phyloP scores from a whole-genome alignment of 1,139 yeast genomes.

The Candida smagusa region DNA sequence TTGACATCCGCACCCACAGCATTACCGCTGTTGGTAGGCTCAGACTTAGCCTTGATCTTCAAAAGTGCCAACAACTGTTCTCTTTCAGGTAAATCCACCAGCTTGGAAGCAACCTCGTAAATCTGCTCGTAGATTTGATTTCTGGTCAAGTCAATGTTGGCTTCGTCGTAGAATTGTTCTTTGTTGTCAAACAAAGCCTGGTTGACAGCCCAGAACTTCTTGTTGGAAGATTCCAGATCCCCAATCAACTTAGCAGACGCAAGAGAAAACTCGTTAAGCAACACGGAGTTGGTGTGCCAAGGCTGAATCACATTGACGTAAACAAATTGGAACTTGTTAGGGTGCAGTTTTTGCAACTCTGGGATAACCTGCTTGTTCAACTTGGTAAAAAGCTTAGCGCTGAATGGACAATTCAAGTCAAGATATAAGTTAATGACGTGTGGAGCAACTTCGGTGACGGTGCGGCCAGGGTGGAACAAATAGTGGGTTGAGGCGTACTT shows the following conservation, averaged over 20 bases:
- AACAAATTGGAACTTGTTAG: slow-evolving; percentile 53
- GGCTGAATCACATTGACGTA: slow-evolving; percentile 75
- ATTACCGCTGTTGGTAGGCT: slow-evolving; percentile 56
- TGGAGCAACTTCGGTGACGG: slow-evolving; percentile 21
- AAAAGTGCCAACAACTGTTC: slow-evolving; percentile 35
- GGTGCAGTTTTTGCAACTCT: slow-evolving; percentile 40
- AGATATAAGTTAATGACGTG: slow-evolving; percentile 51
- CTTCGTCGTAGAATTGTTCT: slow-evolving; percentile 59
- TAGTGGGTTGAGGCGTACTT: slow-evolving; percentile 40
- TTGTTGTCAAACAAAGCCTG: slow-evolving; percentile 52
- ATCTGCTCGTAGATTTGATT: slow-evolving; percentile 55
- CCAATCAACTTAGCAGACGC: slow-evolving; percentile 64
- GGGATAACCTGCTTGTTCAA: slow-evolving; percentile 56
- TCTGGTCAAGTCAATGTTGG: slow-evolving; percentile 52
- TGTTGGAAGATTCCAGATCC: slow-evolving; percentile 24
- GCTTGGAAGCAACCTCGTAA: slow-evolving; percentile 46
- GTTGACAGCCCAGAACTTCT: slow-evolving; percentile 61
- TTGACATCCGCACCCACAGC: slow-evolving; percentile 60
- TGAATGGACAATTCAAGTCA: slow-evolving; percentile 79
- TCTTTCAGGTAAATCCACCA: slow-evolving; percentile 32
- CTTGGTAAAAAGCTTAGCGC: slow-evolving; percentile 60
- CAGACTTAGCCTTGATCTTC: slow-evolving; percentile 21
- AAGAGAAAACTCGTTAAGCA: slow-evolving; percentile 68
- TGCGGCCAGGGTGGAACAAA: slow-evolving; percentile 18
- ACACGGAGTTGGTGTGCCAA: slow-evolving; percentile 76